Conservation (phyloP, 305 asterid species). For the Caryopteris hybrid region DNA sequence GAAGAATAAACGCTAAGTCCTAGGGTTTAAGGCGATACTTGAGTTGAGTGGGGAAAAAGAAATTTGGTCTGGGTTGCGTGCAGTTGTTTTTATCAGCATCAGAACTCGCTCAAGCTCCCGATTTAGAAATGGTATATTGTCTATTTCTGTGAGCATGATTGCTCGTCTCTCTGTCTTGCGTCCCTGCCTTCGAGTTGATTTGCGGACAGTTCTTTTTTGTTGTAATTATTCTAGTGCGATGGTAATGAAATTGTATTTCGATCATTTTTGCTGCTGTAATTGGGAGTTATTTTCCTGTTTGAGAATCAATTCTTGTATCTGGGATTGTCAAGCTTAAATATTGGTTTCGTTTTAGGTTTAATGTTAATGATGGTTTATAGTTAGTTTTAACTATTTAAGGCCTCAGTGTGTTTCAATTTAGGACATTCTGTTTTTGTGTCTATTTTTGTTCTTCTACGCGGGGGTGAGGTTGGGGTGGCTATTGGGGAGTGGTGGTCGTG, state of each 20-base stretch:
- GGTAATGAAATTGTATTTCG: neutral
- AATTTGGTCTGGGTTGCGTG: neutral
- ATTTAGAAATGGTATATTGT: constrained; percentile 1
- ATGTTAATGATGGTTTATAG: neutral
- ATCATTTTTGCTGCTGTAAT: neutral
- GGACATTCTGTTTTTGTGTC: too few species aligned
- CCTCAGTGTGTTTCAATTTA: too few species aligned
- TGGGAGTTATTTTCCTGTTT: neutral
- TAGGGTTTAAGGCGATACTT: neutral
- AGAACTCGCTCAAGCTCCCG: neutral
- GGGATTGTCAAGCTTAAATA: neutral
- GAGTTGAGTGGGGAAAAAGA: neutral
- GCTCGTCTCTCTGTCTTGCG: neutral
- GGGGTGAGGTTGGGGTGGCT: too few species aligned
- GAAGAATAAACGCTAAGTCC: neutral
- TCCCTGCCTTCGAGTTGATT: neutral
- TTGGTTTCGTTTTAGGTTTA: neutral
- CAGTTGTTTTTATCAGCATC: neutral
- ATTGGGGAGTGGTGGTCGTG: too few species aligned
- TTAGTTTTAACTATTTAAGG: neutral
- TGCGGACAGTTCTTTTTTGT: neutral
- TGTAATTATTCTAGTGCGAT: constrained; percentile 1
- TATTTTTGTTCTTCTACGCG: too few species aligned
- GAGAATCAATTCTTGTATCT: neutral
- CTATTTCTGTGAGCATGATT: neutral